Evolutionary conservation across 1,139 yeast species (phyloP).

Genomic region (Diutina pseudorugosa): DNA sequence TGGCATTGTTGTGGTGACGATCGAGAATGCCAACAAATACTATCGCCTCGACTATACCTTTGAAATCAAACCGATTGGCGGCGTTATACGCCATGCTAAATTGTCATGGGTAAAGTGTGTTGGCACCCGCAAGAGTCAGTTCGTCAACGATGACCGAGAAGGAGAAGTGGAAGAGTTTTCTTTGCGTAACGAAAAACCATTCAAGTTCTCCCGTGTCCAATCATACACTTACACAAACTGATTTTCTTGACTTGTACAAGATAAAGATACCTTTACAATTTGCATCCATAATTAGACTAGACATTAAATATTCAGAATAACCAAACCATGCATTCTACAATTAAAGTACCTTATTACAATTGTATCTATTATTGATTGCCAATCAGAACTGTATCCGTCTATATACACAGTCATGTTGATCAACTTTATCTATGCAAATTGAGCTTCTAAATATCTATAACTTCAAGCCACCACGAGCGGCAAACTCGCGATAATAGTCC

Average conservation of each 20-base stretch:
- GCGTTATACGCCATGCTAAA: constrained; percentile 44
- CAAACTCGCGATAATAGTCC: constrained; percentile 58
- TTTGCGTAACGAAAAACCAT: constrained; percentile 62
- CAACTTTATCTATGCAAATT: background rate
- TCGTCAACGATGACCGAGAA: constrained; percentile 26
- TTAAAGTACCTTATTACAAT: no score
- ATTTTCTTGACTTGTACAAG: no score
- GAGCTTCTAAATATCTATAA: background rate
- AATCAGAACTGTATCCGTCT: no score
- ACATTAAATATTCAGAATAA: background rate
- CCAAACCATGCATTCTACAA: no score
- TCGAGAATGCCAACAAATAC: constrained; percentile 51
- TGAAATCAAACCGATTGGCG: constrained; percentile 44
- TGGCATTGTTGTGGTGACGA: constrained; percentile 42
- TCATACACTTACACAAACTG: constrained; percentile 29
- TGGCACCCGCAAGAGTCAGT: constrained; percentile 34
- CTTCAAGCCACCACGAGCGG: constrained; percentile 26
- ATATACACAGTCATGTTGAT: no score
- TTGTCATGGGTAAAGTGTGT: constrained; percentile 55
- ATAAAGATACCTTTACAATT: background rate
- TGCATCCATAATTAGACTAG: background rate
- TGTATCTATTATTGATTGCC: no score
- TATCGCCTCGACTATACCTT: constrained; percentile 55
- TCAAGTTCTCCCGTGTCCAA: constrained; percentile 31
- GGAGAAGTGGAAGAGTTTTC: constrained; percentile 45